phyloP scores from a whole-genome alignment of 352 stramenopile species.

The Phytophthora idaei region DNA sequence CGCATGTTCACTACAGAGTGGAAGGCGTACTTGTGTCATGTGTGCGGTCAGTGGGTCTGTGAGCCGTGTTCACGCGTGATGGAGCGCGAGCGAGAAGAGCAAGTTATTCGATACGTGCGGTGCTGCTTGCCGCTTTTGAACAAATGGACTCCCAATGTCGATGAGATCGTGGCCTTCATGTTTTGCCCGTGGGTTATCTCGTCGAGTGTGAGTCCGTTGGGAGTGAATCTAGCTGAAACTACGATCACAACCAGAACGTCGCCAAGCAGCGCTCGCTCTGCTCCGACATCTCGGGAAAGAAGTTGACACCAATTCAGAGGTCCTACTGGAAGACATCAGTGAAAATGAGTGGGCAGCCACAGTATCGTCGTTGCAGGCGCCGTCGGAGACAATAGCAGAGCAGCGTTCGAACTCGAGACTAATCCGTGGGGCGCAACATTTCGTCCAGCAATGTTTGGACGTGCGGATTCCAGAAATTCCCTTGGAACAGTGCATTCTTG shows the following conservation, averaged over 20 bases:
- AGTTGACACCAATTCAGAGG: no score
- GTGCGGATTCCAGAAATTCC: constrained; percentile 45
- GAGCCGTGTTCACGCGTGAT: constrained; percentile 53
- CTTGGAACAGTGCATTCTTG: constrained; percentile 44
- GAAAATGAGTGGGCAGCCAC: constrained; percentile 7
- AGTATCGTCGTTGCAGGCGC: constrained; percentile 8
- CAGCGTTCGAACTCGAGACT: no score
- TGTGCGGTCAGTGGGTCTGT: constrained; percentile 55
- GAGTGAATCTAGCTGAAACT: no score
- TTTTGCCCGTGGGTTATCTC: no score
- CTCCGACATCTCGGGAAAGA: no score
- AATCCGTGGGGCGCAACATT: constrained; percentile 33
- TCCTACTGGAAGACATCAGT: no score
- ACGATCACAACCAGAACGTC: no score
- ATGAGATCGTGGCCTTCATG: constrained; percentile 20
- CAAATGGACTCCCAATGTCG: constrained; percentile 21
- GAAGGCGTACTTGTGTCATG: constrained; percentile 55
- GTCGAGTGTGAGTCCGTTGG: no score
- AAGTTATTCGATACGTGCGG: constrained; percentile 46
- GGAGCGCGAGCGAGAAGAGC: constrained; percentile 53
- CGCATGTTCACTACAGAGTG: constrained; percentile 45
- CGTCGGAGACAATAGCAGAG: no score
- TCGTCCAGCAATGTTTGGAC: constrained; percentile 66
- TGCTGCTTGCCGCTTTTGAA: constrained; percentile 34
- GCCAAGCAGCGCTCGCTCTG: no score